phyloP scores from a whole-genome alignment of 257 asterid genomes.

The Dorcoceras hygrometricum region DNA sequence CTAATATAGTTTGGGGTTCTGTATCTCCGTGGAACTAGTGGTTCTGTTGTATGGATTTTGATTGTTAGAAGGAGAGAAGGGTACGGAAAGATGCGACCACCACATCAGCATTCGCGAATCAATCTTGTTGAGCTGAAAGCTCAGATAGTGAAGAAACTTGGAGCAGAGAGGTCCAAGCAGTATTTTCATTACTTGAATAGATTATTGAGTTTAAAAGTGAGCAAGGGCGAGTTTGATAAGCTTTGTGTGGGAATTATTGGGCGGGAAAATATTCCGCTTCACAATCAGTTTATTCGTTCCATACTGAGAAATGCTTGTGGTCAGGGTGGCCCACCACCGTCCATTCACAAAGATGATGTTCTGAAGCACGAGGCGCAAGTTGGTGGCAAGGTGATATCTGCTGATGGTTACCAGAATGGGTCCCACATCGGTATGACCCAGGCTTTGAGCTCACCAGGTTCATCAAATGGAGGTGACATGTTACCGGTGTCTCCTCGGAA shows the following conservation, averaged over 20 bases:
- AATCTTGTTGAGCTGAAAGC: conserved; percentile 63
- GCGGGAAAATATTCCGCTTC: conserved; percentile 58
- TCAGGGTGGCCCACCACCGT: conserved; percentile 50
- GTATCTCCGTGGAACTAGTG: conserved; percentile 27
- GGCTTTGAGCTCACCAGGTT: conserved; percentile 37
- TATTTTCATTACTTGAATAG: conserved; percentile 55
- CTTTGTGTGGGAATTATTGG: conserved; percentile 59
- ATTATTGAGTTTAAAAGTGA: conserved; percentile 59
- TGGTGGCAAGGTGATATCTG: conserved; percentile 29
- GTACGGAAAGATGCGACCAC: conserved; percentile 55
- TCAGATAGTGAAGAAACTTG: conserved; percentile 60
- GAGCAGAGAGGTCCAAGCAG: conserved; percentile 61
- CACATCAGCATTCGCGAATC: conserved; percentile 56
- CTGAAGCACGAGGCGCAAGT: conserved; percentile 28
- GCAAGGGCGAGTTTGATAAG: conserved; percentile 59
- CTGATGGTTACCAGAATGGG: conserved; percentile 41
- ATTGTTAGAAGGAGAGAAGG: conserved; percentile 26
- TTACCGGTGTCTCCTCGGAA: conserved; percentile 59
- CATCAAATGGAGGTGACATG: conserved; percentile 47
- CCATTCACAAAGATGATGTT: conserved; percentile 30
- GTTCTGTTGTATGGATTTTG: conserved; percentile 35
- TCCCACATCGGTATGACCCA: conserved; percentile 28
- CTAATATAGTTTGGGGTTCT: conserved; percentile 39
- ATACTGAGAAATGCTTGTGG: conserved; percentile 58
- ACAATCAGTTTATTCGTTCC: conserved; percentile 62